Evolutionary conservation across 495 filamentous ascomycete genomes (phyloP), one percentile per base, ranked within the genome.

Genomic region (Aspergillus carlsbadensis): DNA sequence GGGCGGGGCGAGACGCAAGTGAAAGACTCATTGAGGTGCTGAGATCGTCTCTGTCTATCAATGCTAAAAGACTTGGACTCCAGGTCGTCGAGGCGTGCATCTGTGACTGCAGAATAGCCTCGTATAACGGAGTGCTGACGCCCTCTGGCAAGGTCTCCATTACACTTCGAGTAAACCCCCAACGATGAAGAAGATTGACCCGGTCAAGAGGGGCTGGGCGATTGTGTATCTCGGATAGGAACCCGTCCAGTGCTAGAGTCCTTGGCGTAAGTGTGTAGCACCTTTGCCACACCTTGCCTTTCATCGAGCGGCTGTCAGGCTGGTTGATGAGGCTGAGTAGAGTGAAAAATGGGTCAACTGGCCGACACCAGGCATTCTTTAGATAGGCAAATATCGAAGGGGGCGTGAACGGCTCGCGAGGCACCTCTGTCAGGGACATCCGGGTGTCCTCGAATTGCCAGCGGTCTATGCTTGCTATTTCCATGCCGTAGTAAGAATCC

Each of bases 21-120:
- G 51, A 70, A 21, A 70, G 63, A 52, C 79, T 75, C 49, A 94
- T 78, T 37, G 90, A 80, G 61, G 84, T 82, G 57, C 80, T 82
- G 24, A 95, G 74, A 65, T 98, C 94, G 37, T 92, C 87, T 57
- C 94, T 82, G 45, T 88, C 87, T 7, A 97, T 86, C 5, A 98
- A 76, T 53, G 83, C 77, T 4, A 97, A 78, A 7, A 95, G 77
- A 2, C 76, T 73, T 21, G 80, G 77, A 22, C 81, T 77, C 91
- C 92, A 97, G 2, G 80, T 84, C 0, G 86, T 82, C 17, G 90
- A 90, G 7, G 94, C 94, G 54, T 85, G 81, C 8, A 83, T 82
- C 68, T 96, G 91, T 60, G 90, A 96, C 52, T 82, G 79, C 21
- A 85, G 81, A 29, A 98, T 90, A n/a, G 85, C 82, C 68, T 96